Evolutionary conservation across 208 protist genomes (phyloP).

Genomic region (Trypanosoma cruzi): DNA sequence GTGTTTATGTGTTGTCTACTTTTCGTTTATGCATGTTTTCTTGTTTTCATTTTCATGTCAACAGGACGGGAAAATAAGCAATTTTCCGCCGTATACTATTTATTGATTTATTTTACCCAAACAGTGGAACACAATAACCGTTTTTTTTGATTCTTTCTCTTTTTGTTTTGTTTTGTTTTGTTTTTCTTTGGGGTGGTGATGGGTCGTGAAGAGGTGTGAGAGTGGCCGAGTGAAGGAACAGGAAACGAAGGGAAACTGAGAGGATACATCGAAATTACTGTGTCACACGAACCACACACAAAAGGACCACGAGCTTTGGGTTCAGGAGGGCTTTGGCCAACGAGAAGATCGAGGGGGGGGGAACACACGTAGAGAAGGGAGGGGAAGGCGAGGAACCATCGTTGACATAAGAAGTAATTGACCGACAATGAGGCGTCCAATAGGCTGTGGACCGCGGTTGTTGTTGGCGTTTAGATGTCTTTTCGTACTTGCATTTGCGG

Average conservation of each 20-base stretch:
- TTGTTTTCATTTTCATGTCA: neutral
- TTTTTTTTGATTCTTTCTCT: neutral
- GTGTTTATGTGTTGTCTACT: no score
- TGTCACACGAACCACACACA: neutral
- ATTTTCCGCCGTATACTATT: neutral
- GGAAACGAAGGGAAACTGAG: constrained; percentile 3
- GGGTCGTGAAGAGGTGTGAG: neutral
- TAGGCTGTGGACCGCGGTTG: neutral
- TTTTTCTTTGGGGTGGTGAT: neutral
- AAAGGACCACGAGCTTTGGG: neutral
- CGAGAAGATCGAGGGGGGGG: neutral
- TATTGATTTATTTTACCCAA: neutral
- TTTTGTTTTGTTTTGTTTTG: neutral
- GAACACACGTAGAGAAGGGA: neutral
- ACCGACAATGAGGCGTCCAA: neutral
- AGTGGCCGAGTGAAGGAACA: neutral
- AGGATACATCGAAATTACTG: neutral
- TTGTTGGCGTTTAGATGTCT: neutral
- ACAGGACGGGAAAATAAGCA: neutral
- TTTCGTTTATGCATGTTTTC: no score
- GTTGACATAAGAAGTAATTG: neutral
- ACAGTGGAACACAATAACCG: neutral
- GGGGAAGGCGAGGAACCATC: neutral
- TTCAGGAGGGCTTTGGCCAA: neutral
- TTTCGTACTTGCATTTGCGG: constrained; percentile 19